Base-by-base conservation (phyloP, 768 basidiomycete genomes). In the Cyathus striatus region DNA sequence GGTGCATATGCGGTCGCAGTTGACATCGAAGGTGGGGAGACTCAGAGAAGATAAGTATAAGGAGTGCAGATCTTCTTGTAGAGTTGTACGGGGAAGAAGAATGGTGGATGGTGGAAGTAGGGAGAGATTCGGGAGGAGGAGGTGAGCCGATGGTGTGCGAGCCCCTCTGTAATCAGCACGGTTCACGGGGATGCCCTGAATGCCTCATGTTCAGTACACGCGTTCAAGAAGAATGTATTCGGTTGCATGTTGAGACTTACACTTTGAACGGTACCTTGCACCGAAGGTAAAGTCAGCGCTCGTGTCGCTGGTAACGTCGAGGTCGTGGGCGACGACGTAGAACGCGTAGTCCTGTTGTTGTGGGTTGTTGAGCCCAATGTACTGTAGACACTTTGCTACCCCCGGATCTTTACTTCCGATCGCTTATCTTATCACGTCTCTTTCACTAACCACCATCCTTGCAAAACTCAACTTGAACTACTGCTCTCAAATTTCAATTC, bases 141-240 rank as follows among this genome's bases (percentile, higher is more conserved):
- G 53, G 52, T 50, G 52, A 54, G 54, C 48, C 46, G 52, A 51
- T 46, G 48, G 35, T 4, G 25, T 33, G 33, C 21, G 13, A 23
- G 32, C 40, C 41, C 51, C 49, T 48, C 51, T 42, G 55, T 46
- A 60, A 58, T 58, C 57, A 59, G 47, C 45, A 52, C 50, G 46
- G 52, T 57, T 54, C 64, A 64, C 62, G 62, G 61, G 65, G 66
- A 66, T 62, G 61, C 59, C 65, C 67, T 68, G 62, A 55, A 49
- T 66, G 76, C 76, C 75, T 78, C 76, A 72, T 79, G 76, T 76
- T 68, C 50, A 71, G 64, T 53, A 63, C 73, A 73, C 72, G 70
- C 67, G 70, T 65, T 62, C 54, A 56, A 58, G 60, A 61, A 61
- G 50, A 20, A 20, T 13, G 35, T 20, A 20, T 10, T 43, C 46